A percentile compares a stretch with the other conserved stretches of the same genome.
Conservation (phyloP, 768 basidiomycete genomes). For the Tremella fuciformis region DNA sequence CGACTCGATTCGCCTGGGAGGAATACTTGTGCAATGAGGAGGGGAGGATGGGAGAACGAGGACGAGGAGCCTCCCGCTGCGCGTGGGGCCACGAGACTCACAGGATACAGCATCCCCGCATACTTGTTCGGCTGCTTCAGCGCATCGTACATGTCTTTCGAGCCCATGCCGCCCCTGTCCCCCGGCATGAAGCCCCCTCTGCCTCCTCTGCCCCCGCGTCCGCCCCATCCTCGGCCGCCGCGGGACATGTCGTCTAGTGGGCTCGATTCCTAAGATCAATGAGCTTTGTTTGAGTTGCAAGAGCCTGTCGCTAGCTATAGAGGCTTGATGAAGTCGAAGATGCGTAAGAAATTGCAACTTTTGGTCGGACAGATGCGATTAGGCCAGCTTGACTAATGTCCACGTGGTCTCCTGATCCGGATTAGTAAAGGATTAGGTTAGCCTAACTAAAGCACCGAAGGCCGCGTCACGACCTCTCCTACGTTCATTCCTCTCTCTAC, state of each 20-base stretch:
- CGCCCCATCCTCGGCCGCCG: constrained; percentile 39
- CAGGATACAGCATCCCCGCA: constrained; percentile 39
- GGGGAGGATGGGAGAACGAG: too few species aligned
- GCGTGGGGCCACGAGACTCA: constrained; percentile 20
- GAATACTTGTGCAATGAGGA: too few species aligned
- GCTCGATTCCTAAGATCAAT: too few species aligned
- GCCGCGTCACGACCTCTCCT: constrained; percentile 23
- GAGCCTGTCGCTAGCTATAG: too few species aligned
- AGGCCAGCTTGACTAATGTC: too few species aligned
- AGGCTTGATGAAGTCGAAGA: too few species aligned
- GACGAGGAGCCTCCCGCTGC: too few species aligned
- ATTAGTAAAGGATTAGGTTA: constrained; percentile 1
- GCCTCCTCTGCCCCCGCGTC: constrained; percentile 30
- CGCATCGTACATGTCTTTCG: constrained; percentile 22
- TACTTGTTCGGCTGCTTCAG: constrained; percentile 20
- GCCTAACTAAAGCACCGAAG: background rate
- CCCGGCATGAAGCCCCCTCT: constrained; percentile 8
- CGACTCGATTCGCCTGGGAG: too few species aligned
- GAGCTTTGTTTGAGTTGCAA: background rate
- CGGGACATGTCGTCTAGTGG: constrained; percentile 35
- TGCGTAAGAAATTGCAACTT: too few species aligned
- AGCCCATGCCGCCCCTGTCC: constrained; percentile 10
- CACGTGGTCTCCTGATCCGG: too few species aligned
- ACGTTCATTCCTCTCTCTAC: constrained; percentile 3
- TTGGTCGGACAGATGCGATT: too few species aligned